These are phyloP conservation scores for Ophiostoma australiae DNA, from an alignment of 2,329 filamentous ascomycete species.

Conservation along the genomic window DNA sequence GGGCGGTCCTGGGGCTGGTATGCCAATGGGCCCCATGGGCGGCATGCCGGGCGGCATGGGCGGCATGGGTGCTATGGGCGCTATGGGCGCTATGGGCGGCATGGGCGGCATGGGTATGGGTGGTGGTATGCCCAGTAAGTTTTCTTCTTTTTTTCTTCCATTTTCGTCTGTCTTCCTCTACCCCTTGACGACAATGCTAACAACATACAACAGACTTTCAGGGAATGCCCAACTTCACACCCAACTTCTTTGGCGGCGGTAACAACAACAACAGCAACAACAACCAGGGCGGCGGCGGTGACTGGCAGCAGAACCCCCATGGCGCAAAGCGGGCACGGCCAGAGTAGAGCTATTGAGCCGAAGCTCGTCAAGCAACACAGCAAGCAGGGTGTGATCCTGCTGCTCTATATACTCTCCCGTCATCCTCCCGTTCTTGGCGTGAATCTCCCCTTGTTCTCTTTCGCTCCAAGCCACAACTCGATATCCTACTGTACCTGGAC, in stretches of 20 bases:
- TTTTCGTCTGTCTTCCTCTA: not conserved
- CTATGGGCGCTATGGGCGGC: slow-evolving; percentile 50
- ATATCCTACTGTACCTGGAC: not conserved
- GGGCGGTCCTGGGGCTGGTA: slow-evolving; percentile 40
- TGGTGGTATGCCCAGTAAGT: slow-evolving; percentile 56
- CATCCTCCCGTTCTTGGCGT: too few species aligned
- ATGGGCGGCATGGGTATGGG: slow-evolving; percentile 45
- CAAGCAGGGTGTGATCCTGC: not conserved
- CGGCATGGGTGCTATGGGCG: slow-evolving; percentile 50
- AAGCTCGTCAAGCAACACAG: not conserved
- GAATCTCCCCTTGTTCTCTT: not conserved
- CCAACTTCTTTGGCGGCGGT: slow-evolving; percentile 62
- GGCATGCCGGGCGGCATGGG: slow-evolving; percentile 48
- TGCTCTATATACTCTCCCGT: not conserved
- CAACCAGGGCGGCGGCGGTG: slow-evolving; percentile 48
- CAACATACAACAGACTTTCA: slow-evolving; percentile 52
- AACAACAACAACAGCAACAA: slow-evolving; percentile 29
- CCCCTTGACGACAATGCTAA: not conserved
- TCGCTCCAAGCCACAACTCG: not conserved
- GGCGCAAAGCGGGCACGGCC: slow-evolving; percentile 74
- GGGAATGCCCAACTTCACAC: slow-evolving; percentile 67
- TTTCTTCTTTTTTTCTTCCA: not conserved
- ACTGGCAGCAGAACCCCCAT: slow-evolving; percentile 76
- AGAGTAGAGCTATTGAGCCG: slow-evolving; percentile 34
- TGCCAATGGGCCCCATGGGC: slow-evolving; percentile 34